Conservation (phyloP, 2,329 filamentous ascomycete species). For the Neospermospora avenae region DNA sequence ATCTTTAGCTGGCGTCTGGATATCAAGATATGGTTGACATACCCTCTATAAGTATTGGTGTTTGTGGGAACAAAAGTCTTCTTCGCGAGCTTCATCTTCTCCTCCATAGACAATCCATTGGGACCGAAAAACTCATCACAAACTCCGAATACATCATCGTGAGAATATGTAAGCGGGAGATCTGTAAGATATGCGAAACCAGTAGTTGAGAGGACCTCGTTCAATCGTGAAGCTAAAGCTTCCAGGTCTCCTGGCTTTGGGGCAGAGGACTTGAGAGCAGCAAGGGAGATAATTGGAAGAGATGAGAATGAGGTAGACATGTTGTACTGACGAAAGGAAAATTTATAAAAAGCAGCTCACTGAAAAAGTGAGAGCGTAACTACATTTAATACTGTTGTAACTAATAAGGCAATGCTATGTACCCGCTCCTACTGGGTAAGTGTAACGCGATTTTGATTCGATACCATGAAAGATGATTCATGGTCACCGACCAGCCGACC, state of each 20-base stretch:
- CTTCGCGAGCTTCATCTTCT: conserved; percentile 43
- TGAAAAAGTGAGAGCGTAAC: not conserved
- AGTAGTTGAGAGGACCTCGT: conserved; percentile 43
- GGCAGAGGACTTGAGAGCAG: conserved; percentile 32
- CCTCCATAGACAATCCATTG: conserved; percentile 32
- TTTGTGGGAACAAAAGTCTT: conserved; percentile 40
- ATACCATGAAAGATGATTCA: not conserved
- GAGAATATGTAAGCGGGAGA: conserved; percentile 40
- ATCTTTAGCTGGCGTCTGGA: not conserved
- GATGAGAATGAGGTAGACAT: conserved; percentile 36
- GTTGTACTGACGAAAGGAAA: not conserved
- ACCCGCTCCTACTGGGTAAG: too few species aligned
- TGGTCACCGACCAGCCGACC: not conserved
- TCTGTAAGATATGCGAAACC: conserved; percentile 47
- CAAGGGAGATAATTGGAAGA: conserved; percentile 42
- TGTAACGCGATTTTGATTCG: not conserved
- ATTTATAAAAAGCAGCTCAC: not conserved
- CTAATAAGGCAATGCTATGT: not conserved
- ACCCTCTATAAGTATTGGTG: conserved; percentile 44
- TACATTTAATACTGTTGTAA: not conserved
- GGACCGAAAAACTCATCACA: conserved; percentile 39
- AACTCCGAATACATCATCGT: conserved; percentile 42
- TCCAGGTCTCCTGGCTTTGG: conserved; percentile 31
- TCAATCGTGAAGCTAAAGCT: conserved; percentile 38
- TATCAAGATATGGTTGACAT: conserved; percentile 1